Evolutionary conservation across 257 asterid species (phyloP), one percentile per base, ranked within the genome.

Genomic region (Petrea volubilis): DNA sequence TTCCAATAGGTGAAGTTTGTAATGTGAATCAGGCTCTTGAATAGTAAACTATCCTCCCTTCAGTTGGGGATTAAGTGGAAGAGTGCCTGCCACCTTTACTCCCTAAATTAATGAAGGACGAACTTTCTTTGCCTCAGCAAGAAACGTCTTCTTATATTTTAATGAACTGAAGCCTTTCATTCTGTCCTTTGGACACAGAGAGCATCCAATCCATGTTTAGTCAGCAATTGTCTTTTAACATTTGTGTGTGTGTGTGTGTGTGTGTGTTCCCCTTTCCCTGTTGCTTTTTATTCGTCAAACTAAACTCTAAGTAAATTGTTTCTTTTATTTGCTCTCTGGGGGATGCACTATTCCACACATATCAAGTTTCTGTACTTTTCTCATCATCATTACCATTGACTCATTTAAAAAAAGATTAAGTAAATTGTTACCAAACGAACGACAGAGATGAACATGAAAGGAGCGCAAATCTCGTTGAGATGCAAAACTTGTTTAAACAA

Each of bases 161-260:
- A 67, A 56, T 56, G 46, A 62, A 50, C 60, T 56, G 24, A 70
- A 65, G 31, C 25, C 24, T 67, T 17, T 14, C 25, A 66, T 49
- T 66, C 57, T 71, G 29, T 38, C 51, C 21, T 69, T 23, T 62
- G 66, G 41, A 40, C 66, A 36, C 67, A 53, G 21, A 56, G 29
- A 72, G 78, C 64, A 25, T 27, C 64, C 62, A 56, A 73, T 65
- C 73, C 51, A 24, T 64, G 77, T 29, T 70, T 57, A 53, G 29
- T 33, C 43, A 58, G 60, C 60, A 75, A n/a, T n/a, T n/a, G n/a
- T n/a, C n/a, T n/a, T n/a, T 36, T 52, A 53, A 53, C 47, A 51
- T 31, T n/a, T n/a, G n/a, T n/a, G n/a, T n/a, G n/a, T n/a, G n/a
- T n/a, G n/a, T n/a, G n/a, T n/a, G n/a, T n/a, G n/a, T n/a, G n/a